Percentiles rank a stretch among this genome's conserved stretches.
phyloP scores from a whole-genome alignment of 2,329 filamentous ascomycete genomes.

The Aureobasidium sp. region DNA sequence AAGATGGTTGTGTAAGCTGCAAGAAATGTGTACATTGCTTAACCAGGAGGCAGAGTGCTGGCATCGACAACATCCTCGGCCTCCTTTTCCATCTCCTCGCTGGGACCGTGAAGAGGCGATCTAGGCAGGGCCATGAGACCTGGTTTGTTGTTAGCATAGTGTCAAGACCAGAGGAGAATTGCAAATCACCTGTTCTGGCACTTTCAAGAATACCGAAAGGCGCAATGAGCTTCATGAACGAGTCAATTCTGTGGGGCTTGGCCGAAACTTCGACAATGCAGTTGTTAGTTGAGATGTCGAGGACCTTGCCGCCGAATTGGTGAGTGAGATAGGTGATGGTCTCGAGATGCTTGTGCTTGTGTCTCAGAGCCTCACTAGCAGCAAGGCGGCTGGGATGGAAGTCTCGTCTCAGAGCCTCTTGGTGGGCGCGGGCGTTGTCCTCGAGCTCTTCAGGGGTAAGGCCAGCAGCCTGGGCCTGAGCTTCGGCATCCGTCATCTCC shows the following conservation, averaged over 20 bases:
- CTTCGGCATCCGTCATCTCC: conserved; percentile 61
- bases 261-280: conserved; percentile 96
- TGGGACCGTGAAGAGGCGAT: conserved; percentile 70
- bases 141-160: conserved; percentile 23
- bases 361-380: conserved; percentile 77
- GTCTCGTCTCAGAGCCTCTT: conserved; percentile 44
- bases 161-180: neutral
- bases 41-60: conserved; percentile 88
- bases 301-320: conserved; percentile 93
- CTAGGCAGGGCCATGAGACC: conserved; percentile 92
- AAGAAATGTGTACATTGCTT: conserved; percentile 24
- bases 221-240: conserved; percentile 89
- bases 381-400: conserved; percentile 87
- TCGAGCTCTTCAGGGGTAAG: conserved; percentile 21
- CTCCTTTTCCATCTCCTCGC: conserved; percentile 65
- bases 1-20: neutral
- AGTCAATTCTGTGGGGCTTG: conserved; percentile 88
- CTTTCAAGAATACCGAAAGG: conserved; percentile 97
- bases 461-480: conserved; percentile 15
- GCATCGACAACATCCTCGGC: conserved; percentile 91
- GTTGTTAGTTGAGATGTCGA: conserved; percentile 97
- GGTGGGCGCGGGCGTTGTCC: conserved; percentile 18
- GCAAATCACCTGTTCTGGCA: conserved; percentile 62
- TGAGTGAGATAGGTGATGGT: conserved; percentile 94
- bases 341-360: conserved; percentile 96